A percentile compares a stretch with the other conserved stretches of the same genome.
These are phyloP conservation scores for Alternaria alternata DNA, from an alignment of 2,329 filamentous ascomycete genomes.

Conservation along the genomic window DNA sequence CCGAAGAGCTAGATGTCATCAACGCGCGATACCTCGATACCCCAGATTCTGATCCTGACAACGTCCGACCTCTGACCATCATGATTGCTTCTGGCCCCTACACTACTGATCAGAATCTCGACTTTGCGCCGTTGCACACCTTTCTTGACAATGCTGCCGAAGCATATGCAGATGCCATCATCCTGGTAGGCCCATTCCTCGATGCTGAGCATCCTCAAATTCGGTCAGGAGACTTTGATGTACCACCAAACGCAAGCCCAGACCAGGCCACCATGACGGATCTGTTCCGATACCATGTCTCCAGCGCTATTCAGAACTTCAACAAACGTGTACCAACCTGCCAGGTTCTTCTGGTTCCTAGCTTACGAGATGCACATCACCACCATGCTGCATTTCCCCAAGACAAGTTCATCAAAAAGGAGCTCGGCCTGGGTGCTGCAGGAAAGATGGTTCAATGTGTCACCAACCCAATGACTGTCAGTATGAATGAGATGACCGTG, in stretches of 20 bases:
- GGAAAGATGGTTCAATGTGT: slow-evolving; percentile 76
- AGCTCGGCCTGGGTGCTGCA: slow-evolving; percentile 72
- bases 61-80: slow-evolving; percentile 72
- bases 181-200: slow-evolving; percentile 87
- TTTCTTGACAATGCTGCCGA: slow-evolving; percentile 81
- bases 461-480: slow-evolving; percentile 89
- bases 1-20: slow-evolving; percentile 70
- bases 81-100: slow-evolving; percentile 87
- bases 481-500: slow-evolving; percentile 84
- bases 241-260: slow-evolving; percentile 57
- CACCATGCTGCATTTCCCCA: slow-evolving; percentile 90
- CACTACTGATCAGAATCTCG: slow-evolving; percentile 89
- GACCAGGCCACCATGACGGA: slow-evolving; percentile 83
- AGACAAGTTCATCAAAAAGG: slow-evolving; percentile 71
- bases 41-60: slow-evolving; percentile 61
- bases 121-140: slow-evolving; percentile 85
- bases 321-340: slow-evolving; percentile 75
- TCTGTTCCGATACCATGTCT: slow-evolving; percentile 82
- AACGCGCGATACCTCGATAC: slow-evolving; percentile 73
- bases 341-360: slow-evolving; percentile 83
- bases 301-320: slow-evolving; percentile 75
- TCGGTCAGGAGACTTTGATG: slow-evolving; percentile 62
- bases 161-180: slow-evolving; percentile 76
- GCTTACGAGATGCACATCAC: slow-evolving; percentile 80
- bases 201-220: slow-evolving; percentile 91